Evolutionary conservation across 1,139 yeast genomes (phyloP).

Genomic region (Scheffersomyces illinoinensis): DNA sequence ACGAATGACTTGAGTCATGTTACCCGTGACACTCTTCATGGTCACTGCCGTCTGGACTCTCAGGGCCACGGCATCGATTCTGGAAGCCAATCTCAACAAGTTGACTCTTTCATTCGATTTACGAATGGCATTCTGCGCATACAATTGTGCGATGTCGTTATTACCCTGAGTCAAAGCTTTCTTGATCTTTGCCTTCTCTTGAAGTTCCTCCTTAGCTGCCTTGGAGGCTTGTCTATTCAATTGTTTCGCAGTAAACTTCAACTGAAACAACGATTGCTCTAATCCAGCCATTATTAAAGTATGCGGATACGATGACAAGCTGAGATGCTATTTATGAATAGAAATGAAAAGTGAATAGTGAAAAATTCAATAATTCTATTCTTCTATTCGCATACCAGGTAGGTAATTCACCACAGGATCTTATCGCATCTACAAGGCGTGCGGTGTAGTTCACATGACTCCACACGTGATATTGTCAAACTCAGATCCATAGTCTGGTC

Average conservation of each 20-base stretch:
- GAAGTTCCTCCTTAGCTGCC: constrained; percentile 86
- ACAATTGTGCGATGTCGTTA: constrained; percentile 88
- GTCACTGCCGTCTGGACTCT: constrained; percentile 97
- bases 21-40: constrained; percentile 91
- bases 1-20: constrained; percentile 87
- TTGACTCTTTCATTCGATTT: constrained; percentile 87
- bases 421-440: neutral
- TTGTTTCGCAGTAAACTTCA: constrained; percentile 89
- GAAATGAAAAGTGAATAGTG: neutral
- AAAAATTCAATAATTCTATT: neutral
- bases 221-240: constrained; percentile 85
- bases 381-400: neutral
- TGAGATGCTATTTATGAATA: neutral
- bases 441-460: neutral
- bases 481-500: neutral
- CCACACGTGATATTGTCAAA: neutral
- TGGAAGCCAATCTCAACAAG: constrained; percentile 75
- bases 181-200: constrained; percentile 86
- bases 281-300: constrained; percentile 40
- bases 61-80: constrained; percentile 95
- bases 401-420: neutral
- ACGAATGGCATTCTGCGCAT: constrained; percentile 94
- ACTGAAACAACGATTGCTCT: constrained; percentile 49
- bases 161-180: constrained; percentile 87
- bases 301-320: neutral